Percentiles rank a stretch among this genome's conserved stretches.
These are phyloP conservation scores for Amborella trichopoda DNA, from an alignment of 164 flowering plant genomes.

Conservation along the genomic window DNA sequence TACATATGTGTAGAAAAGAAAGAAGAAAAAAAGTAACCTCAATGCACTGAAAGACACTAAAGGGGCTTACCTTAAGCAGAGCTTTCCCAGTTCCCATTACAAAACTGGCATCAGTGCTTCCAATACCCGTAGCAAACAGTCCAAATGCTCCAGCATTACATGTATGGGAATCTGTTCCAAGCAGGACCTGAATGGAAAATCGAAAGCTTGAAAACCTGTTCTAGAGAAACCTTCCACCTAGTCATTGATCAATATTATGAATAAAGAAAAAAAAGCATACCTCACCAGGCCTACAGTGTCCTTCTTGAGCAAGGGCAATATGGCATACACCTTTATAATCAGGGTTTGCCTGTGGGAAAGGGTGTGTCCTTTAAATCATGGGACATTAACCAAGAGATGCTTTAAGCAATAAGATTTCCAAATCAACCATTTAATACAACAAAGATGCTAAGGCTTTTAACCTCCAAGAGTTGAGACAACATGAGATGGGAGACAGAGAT, in stretches of 20 bases:
- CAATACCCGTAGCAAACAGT: conserved; percentile 96
- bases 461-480: too few relatives aligned
- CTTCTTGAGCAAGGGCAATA: conserved; percentile 97
- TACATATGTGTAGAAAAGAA: too few relatives aligned
- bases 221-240: not conserved
- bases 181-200: conserved; percentile 41
- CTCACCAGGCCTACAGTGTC: conserved; percentile 99
- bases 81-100: conserved; percentile 85
- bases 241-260: too few relatives aligned
- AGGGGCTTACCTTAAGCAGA: conserved; percentile 88
- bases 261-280: conserved; percentile 20
- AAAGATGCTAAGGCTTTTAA: conserved; percentile 1
- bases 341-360: conserved; percentile 97
- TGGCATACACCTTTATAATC: conserved; percentile 99
- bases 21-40: too few relatives aligned
- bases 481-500: too few relatives aligned
- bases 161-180: conserved; percentile 16
- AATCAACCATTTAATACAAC: too few relatives aligned
- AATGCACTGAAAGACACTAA: too few relatives aligned
- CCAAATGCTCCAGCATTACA: conserved; percentile 37
- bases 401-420: too few relatives aligned
- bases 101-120: conserved; percentile 96
- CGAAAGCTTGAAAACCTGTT: not conserved
- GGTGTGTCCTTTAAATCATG: too few relatives aligned
- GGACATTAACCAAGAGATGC: too few relatives aligned